Conservation (phyloP, 345 rosid species). For the Syzygium jambos region DNA sequence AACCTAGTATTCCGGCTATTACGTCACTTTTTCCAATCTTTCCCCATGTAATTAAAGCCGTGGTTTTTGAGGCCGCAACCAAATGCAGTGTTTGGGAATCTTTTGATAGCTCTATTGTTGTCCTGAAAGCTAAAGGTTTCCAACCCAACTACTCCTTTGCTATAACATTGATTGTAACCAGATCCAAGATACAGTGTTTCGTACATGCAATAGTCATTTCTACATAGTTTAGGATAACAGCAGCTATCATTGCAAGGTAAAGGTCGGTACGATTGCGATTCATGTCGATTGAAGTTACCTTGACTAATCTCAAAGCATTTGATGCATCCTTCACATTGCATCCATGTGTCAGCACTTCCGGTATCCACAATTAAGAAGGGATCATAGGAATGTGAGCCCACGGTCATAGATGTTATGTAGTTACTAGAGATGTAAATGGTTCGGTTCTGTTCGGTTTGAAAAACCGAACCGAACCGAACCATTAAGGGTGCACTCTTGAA, state of each 20-base stretch:
- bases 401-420: not conserved
- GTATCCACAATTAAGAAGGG: not conserved
- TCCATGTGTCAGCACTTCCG: not conserved
- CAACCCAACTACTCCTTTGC: not conserved
- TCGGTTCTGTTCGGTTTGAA: no score
- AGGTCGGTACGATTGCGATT: not conserved
- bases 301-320: not conserved
- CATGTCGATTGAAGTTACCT: not conserved
- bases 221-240: not conserved
- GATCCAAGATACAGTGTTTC: not conserved
- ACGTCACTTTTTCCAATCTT: not conserved
- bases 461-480: no score
- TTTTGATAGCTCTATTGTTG: not conserved
- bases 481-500: no score
- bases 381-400: not conserved
- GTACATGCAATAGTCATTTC: not conserved
- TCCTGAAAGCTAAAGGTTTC: not conserved
- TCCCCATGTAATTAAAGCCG: not conserved
- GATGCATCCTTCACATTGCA: not conserved
- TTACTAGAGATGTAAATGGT: no score
- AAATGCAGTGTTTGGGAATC: not conserved
- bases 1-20: not conserved
- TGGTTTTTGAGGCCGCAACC: not conserved
- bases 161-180: not conserved
- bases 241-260: not conserved